Conservation (phyloP, 805 yeast species). For the Teunomyces gatunensis region DNA sequence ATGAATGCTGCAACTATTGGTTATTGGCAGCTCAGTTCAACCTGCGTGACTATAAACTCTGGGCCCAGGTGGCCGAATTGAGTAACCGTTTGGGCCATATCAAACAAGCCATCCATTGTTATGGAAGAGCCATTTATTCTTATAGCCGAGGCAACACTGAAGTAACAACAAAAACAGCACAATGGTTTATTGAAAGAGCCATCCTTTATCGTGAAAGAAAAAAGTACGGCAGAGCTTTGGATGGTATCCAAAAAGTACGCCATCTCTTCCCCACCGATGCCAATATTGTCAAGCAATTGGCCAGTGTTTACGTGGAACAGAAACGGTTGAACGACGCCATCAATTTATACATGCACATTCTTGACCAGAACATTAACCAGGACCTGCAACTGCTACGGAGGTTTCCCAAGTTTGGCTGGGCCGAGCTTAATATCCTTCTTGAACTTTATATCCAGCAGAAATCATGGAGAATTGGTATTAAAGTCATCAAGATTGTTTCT, state of each 20-base stretch:
- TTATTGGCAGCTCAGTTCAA: conserved; percentile 75
- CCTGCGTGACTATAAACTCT: conserved; percentile 71
- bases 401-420: conserved; percentile 73
- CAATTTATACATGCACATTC: conserved; percentile 59
- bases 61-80: conserved; percentile 73
- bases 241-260: conserved; percentile 63
- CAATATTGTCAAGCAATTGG: conserved; percentile 55
- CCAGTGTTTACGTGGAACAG: conserved; percentile 52
- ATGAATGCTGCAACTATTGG: conserved; percentile 80
- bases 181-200: conserved; percentile 62
- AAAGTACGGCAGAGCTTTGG: conserved; percentile 68
- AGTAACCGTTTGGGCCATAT: conserved; percentile 63
- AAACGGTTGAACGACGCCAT: conserved; percentile 72
- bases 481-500: conserved; percentile 64
- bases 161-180: conserved; percentile 41
- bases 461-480: conserved; percentile 62
- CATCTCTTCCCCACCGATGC: conserved; percentile 55
- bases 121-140: conserved; percentile 57
- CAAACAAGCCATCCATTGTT: conserved; percentile 79
- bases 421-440: conserved; percentile 77
- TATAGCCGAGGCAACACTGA: conserved; percentile 19
- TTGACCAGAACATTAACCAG: conserved; percentile 53
- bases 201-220: conserved; percentile 63
- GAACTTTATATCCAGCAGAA: conserved; percentile 75
- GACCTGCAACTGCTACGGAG: conserved; percentile 13